Percentiles rank a stretch among this genome's conserved stretches.
phyloP scores from a whole-genome alignment of 1,139 yeast genomes.

The Nakaseomyces kungkrabaensis region DNA sequence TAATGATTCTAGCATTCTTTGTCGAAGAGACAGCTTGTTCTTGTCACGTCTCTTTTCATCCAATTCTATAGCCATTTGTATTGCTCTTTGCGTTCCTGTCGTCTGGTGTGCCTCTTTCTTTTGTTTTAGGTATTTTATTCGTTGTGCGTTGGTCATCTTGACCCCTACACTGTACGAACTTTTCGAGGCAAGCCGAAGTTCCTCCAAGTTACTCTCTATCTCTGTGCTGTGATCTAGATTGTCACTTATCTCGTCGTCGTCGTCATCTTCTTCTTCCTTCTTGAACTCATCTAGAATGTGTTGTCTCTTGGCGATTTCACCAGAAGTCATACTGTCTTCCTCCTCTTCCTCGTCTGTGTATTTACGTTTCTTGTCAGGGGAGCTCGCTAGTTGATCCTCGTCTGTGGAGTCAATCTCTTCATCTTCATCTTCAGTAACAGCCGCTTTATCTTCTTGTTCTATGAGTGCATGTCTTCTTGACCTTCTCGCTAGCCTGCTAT shows the following conservation, averaged over 20 bases:
- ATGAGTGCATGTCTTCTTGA: not conserved
- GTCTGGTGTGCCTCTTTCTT: not conserved
- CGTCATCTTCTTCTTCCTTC: constrained; percentile 3
- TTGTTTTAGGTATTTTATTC: not conserved
- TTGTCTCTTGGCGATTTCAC: not conserved
- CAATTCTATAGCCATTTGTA: not conserved
- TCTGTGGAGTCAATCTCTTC: constrained; percentile 2
- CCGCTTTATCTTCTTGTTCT: constrained; percentile 2
- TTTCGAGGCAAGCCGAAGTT: not conserved
- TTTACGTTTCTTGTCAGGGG: not conserved
- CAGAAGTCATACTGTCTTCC: not conserved
- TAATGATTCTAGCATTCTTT: not conserved
- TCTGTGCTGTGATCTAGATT: not conserved
- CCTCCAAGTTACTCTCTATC: not conserved
- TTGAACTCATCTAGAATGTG: constrained; percentile 2
- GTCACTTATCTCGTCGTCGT: constrained; percentile 5
- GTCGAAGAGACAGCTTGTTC: not conserved
- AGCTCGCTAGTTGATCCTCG: not conserved
- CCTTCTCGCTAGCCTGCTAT: not conserved
- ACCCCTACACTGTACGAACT: not conserved
- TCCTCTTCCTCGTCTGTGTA: not conserved
- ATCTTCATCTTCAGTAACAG: constrained; percentile 1
- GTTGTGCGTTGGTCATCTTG: not conserved
- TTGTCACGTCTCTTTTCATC: not conserved
- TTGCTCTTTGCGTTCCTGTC: not conserved